Evolutionary conservation across 352 stramenopile species (phyloP).

Genomic region (Stephanocyclus meneghinianus): DNA sequence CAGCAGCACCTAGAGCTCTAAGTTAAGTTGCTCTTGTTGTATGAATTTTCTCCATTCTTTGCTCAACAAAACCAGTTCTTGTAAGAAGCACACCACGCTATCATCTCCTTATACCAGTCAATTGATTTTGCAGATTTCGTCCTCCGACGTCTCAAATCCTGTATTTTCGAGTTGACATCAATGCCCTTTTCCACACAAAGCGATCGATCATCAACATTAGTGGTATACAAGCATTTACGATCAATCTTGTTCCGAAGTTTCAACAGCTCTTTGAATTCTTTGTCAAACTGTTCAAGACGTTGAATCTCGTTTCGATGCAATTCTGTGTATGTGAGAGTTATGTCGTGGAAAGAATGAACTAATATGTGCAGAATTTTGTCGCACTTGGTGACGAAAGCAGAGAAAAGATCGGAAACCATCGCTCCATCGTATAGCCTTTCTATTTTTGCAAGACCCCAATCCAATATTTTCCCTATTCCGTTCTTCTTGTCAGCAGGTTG

Average conservation of each 20-base stretch:
- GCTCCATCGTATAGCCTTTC: constrained; percentile 27
- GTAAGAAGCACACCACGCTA: constrained; percentile 50
- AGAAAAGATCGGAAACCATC: constrained; percentile 27
- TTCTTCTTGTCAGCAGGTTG: constrained; percentile 6
- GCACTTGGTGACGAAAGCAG: constrained; percentile 29
- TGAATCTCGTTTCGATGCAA: constrained; percentile 30
- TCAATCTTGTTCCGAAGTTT: constrained; percentile 46
- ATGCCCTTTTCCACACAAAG: constrained; percentile 42
- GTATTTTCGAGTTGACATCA: constrained; percentile 35
- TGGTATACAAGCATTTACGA: constrained; percentile 23
- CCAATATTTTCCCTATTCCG: constrained; percentile 16
- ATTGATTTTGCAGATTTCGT: constrained; percentile 25
- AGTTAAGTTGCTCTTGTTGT: too few species aligned
- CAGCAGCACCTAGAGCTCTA: too few species aligned
- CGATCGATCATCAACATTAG: constrained; percentile 32
- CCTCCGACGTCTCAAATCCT: constrained; percentile 21
- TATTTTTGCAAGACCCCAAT: constrained; percentile 40
- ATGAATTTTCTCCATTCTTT: background rate
- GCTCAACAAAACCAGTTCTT: constrained; percentile 50
- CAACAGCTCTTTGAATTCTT: constrained; percentile 37
- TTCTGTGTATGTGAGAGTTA: constrained; percentile 23
- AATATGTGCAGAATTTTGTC: constrained; percentile 30
- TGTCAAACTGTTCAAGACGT: constrained; percentile 33
- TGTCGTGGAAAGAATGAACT: constrained; percentile 29
- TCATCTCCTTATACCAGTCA: constrained; percentile 33